Percentiles rank a stretch among this genome's conserved stretches.
Conservation (phyloP, 2,329 filamentous ascomycete species). For the Pseudogymnoascus sp. region DNA sequence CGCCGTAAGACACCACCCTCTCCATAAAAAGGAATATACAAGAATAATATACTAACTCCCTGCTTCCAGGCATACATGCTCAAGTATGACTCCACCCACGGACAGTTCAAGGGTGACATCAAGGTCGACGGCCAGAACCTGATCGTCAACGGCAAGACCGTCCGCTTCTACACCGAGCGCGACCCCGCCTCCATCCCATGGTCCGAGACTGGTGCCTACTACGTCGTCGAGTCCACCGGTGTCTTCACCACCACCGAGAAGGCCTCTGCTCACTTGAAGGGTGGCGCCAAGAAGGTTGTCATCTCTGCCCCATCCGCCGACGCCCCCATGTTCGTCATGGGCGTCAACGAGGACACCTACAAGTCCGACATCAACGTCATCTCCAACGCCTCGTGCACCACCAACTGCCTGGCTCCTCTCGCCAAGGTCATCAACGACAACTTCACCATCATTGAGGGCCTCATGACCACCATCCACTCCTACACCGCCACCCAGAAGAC, state of each 20-base stretch:
- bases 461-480: constrained; percentile 99
- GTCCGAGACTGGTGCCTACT: constrained; percentile 77
- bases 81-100: constrained; percentile 98
- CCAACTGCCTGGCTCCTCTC: constrained; percentile 98
- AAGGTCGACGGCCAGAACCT: constrained; percentile 61
- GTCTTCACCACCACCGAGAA: constrained; percentile 99
- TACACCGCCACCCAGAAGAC: constrained; percentile 99
- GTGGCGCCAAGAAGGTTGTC: constrained; percentile 96
- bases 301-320: constrained; percentile 89
- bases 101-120: constrained; percentile 89
- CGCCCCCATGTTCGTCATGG: constrained; percentile 99
- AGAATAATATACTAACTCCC: constrained; percentile 15
- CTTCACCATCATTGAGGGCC: constrained; percentile 93
- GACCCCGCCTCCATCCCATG: constrained; percentile 89
- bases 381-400: constrained; percentile 99
- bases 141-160: constrained; percentile 84
- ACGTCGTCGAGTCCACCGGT: constrained; percentile 96
- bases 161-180: constrained; percentile 90
- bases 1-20: constrained; percentile 58
- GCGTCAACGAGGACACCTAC: constrained; percentile 94
- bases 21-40: neutral
- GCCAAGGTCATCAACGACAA: constrained; percentile 99
- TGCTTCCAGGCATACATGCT: constrained; percentile 85
- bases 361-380: constrained; percentile 84
- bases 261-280: constrained; percentile 88